These are phyloP conservation scores for Tilletia caries DNA, from an alignment of 1,284 basidiomycete genomes.

Conservation along the genomic window DNA sequence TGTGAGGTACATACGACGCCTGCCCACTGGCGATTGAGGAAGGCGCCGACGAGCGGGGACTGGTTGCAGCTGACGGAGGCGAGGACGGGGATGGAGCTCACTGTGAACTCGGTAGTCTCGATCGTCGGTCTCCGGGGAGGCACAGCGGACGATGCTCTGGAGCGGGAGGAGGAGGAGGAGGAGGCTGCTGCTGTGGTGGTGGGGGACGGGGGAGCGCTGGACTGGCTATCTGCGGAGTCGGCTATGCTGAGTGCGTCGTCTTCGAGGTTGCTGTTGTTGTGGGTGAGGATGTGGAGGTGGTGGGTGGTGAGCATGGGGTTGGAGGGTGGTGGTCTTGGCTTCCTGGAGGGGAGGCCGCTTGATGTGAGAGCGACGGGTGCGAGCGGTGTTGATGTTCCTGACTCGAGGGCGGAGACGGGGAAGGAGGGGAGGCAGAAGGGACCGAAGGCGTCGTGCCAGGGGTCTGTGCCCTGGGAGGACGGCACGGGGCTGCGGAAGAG, in stretches of 20 bases:
- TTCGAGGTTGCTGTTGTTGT: not conserved
- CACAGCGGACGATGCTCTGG: not conserved
- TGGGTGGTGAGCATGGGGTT: constrained; percentile 46
- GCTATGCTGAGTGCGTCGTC: not conserved
- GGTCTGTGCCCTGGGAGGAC: constrained; percentile 47
- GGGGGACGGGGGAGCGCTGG: not conserved
- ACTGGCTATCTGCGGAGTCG: not conserved
- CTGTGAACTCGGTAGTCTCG: constrained; percentile 6
- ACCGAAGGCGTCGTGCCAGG: constrained; percentile 51
- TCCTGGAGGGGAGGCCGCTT: not conserved
- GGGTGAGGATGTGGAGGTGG: constrained; percentile 25
- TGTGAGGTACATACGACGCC: constrained; percentile 48
- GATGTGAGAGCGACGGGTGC: constrained; percentile 20
- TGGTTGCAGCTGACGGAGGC: not conserved
- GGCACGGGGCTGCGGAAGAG: constrained; percentile 47
- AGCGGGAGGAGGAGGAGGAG: constrained; percentile 33
- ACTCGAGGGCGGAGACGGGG: constrained; percentile 44
- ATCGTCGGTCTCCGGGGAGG: not conserved
- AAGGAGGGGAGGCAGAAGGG: constrained; percentile 49
- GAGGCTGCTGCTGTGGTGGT: constrained; percentile 35
- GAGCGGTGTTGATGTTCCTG: constrained; percentile 43
- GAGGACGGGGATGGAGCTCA: not conserved
- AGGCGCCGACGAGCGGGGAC: not conserved
- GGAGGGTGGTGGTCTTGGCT: not conserved
- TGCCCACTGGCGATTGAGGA: constrained; percentile 12